These are phyloP conservation scores for Centaurea solstitialis DNA, from an alignment of 129 eudicot species.

Conservation along the genomic window DNA sequence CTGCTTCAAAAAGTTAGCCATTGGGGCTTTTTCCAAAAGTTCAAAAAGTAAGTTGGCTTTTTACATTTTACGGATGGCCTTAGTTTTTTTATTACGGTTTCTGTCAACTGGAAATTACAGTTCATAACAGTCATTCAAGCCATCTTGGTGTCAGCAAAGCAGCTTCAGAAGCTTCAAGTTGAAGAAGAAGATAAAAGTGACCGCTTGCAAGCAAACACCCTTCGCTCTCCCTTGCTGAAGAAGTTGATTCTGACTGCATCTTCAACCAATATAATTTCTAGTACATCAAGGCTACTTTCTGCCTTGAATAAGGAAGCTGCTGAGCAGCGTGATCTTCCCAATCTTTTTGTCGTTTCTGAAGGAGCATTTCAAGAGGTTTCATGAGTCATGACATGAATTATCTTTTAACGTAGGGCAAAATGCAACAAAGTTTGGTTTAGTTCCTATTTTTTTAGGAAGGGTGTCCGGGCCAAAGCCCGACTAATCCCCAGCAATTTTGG, in stretches of 20 bases:
- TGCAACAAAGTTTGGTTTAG: not conserved
- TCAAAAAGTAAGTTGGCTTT: not conserved
- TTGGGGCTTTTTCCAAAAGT: too few species aligned
- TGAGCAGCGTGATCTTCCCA: constrained; percentile 60
- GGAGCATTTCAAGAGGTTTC: constrained; percentile 74
- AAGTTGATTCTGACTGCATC: constrained; percentile 75
- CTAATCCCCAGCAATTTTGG: too few species aligned
- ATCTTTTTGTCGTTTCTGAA: constrained; percentile 56
- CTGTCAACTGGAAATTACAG: constrained; percentile 42
- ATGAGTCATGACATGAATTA: not conserved
- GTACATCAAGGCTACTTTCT: constrained; percentile 67
- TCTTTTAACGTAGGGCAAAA: not conserved
- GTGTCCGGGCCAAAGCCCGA: too few species aligned
- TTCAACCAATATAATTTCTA: constrained; percentile 57
- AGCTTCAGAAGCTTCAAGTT: constrained; percentile 63
- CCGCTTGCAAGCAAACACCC: constrained; percentile 19
- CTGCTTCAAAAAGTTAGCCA: too few species aligned
- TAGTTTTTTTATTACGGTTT: not conserved
- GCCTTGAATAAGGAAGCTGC: constrained; percentile 87
- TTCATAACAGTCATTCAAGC: constrained; percentile 80
- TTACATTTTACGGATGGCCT: too few species aligned
- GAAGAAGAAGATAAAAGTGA: constrained; percentile 35
- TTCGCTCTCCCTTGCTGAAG: constrained; percentile 62
- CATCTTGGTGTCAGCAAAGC: constrained; percentile 70
- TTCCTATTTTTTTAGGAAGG: too few species aligned